Evolutionary conservation across 352 stramenopile species (phyloP).

Genomic region (Pelagophyceae sp.): DNA sequence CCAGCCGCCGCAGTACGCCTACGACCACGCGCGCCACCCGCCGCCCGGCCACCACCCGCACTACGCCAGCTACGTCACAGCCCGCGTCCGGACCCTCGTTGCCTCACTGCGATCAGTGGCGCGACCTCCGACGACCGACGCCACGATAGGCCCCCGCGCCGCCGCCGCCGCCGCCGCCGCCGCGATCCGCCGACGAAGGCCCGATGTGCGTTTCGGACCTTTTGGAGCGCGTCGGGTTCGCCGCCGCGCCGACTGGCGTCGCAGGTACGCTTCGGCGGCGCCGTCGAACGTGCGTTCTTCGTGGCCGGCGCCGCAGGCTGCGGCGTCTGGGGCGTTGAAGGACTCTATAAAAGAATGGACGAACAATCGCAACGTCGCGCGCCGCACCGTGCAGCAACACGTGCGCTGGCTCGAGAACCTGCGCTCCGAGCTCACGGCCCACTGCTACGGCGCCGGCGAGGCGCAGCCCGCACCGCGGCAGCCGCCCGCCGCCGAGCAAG

Average conservation of each 20-base stretch:
- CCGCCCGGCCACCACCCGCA: neutral
- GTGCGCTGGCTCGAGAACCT: conserved; percentile 23
- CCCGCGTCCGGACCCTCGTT: no score
- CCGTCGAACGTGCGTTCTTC: neutral
- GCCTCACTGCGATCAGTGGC: no score
- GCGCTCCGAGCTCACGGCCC: conserved; percentile 15
- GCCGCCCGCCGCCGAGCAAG: neutral
- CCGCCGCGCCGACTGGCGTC: no score
- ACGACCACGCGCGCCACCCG: neutral
- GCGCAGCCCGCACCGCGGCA: neutral
- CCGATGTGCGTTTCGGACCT: no score
- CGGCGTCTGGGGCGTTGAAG: neutral
- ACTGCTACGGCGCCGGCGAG: neutral
- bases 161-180: conserved; percentile 12
- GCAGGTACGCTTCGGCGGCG: no score
- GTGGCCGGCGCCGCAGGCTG: neutral
- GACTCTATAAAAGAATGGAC: conserved; percentile 21
- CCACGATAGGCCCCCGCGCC: neutral
- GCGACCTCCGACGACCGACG: no score
- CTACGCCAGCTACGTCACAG: no score
- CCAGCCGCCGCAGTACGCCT: neutral
- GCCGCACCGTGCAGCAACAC: conserved; percentile 11
- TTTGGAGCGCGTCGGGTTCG: no score
- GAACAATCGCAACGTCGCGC: neutral
- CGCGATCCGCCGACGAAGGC: neutral